Percentiles rank a stretch among this genome's conserved stretches.
Conservation (phyloP, 1,139 yeast species). For the Geotrichum candidum region DNA sequence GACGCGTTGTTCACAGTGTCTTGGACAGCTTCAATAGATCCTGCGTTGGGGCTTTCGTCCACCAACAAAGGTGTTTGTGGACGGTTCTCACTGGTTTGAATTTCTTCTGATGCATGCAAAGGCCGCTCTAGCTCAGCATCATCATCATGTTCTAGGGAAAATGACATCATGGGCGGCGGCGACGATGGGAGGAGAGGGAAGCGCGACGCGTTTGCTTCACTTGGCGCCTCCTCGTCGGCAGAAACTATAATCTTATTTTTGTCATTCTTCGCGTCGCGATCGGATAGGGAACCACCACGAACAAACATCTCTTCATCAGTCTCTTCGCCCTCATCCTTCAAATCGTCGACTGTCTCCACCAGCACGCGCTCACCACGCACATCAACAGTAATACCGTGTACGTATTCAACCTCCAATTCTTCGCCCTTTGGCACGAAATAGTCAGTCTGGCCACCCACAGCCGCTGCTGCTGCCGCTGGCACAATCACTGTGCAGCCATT, state of each 20-base stretch:
- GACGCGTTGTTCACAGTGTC: neutral
- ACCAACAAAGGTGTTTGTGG: neutral
- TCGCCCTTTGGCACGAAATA: constrained; percentile 41
- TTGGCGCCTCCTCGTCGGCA: neutral
- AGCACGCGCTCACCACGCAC: constrained; percentile 55
- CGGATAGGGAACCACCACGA: neutral
- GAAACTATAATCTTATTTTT: neutral
- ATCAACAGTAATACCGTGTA: constrained; percentile 54
- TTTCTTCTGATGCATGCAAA: neutral
- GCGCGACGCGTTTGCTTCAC: neutral
- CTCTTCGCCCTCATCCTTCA: neutral
- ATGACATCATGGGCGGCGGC: neutral
- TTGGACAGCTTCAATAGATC: neutral
- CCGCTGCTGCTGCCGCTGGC: constrained; percentile 38
- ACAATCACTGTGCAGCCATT: constrained; percentile 62
- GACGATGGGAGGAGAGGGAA: neutral
- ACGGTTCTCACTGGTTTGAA: neutral
- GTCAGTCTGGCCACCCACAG: constrained; percentile 36
- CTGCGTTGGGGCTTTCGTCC: neutral
- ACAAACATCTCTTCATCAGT: neutral
- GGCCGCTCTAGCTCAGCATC: neutral
- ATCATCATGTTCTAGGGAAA: neutral
- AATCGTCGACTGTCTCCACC: constrained; percentile 27
- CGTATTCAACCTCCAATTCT: constrained; percentile 48
- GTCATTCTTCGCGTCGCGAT: neutral